Base-by-base conservation (phyloP, 2,329 filamentous ascomycete genomes). In the Emergomyces pasteurianus region DNA sequence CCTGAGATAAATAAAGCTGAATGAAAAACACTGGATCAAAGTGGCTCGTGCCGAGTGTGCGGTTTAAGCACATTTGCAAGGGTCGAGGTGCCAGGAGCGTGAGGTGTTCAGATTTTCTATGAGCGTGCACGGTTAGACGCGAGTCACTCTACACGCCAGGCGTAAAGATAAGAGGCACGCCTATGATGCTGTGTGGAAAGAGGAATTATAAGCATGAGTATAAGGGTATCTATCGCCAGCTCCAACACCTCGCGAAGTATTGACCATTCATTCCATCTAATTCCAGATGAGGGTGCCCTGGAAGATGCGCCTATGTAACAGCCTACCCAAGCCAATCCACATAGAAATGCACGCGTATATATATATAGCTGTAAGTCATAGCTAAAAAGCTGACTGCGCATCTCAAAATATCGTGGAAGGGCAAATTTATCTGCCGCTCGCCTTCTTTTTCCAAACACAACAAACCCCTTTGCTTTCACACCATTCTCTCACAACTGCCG, bases 401-500 rank as follows among this genome's bases (percentile, higher is more conserved):
- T 46, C 2, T 57, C 16, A 57, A 57, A 12, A 31, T 23, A 10
- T 8, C 21, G 46, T 10, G 7, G 28, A 16, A 0, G 21, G 40
- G 8, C 18, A 46, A 43, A 31, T 23, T 2, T 40, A 26, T 23
- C 26, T 57, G 14, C 1, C 40, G 8, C 36, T 73, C 71, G 23
- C 28, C 36, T 40, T 23, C 65, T 83, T 81, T 67, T 80, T 86
- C 85, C 85, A 89, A 38, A 91, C 78, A 73, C 91, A 96, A 68
- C 91, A 95, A 10, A 97, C 80, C 53, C 92, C 91, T 72, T 87
- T 88, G 47, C 84, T 85, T 74, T 96, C 89, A 70, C 92, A 96
- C 92, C 92, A 97, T 67, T 82, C 84, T 79, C 94, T 91, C 21
- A 95, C 87, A 70, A 89, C 85, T 36, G 72, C 77, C 0, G 83